A percentile compares a stretch with the other conserved stretches of the same genome.
phyloP scores from a whole-genome alignment of 768 basidiomycete species.

The Boletus rubescentipes region DNA sequence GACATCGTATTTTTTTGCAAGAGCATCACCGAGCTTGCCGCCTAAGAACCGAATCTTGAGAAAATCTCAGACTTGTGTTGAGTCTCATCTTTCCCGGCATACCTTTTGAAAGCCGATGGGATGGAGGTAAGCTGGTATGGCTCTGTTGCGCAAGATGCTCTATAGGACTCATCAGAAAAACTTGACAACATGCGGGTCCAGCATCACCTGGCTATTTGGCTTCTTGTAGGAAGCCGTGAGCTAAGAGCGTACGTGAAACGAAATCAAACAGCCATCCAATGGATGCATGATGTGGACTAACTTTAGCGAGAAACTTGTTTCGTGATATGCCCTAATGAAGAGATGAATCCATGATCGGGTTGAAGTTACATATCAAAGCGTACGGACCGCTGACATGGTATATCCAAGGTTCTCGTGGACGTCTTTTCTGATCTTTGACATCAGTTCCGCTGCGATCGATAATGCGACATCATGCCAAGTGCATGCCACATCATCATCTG shows the following conservation, averaged over 20 bases:
- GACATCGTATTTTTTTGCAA: constrained; percentile 86
- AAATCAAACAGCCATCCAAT: background rate
- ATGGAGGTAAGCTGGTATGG: constrained; percentile 80
- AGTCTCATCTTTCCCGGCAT: constrained; percentile 1
- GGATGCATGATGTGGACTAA: constrained; percentile 27
- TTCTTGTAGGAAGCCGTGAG: constrained; percentile 91
- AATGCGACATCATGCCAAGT: constrained; percentile 95
- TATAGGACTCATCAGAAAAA: constrained; percentile 31
- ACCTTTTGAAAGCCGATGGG: constrained; percentile 91
- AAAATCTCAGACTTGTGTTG: background rate
- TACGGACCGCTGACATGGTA: constrained; percentile 85
- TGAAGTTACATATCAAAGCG: background rate
- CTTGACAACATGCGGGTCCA: background rate
- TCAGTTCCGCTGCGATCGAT: constrained; percentile 84
- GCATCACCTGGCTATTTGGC: constrained; percentile 73
- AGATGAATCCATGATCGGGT: background rate
- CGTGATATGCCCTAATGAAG: constrained; percentile 73
- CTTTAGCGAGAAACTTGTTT: constrained; percentile 96
- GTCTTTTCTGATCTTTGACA: constrained; percentile 69
- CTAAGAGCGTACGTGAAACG: constrained; percentile 36
- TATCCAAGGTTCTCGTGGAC: constrained; percentile 78
- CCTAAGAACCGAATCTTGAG: constrained; percentile 88
- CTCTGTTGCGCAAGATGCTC: constrained; percentile 81
- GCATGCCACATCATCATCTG: constrained; percentile 33
- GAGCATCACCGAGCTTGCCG: constrained; percentile 86